Evolutionary conservation across 345 rosid genomes (phyloP), one percentile per base, ranked within the genome.

Genomic region (Populus deltoides): DNA sequence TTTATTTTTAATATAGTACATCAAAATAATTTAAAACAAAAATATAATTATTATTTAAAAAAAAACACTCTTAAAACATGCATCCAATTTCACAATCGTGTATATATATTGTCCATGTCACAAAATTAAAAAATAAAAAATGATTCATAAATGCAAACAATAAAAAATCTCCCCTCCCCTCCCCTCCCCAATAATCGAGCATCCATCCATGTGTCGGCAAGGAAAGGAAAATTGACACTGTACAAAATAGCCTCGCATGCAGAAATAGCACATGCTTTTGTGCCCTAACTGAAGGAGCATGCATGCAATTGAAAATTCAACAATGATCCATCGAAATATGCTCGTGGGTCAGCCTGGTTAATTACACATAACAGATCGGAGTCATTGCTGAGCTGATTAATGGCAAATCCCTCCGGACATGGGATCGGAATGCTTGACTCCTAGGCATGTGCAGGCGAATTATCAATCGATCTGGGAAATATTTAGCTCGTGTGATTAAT

Each of bases 251-350:
- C 66, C n/a, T 22, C 59, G 10, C 33, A 31, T 31, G 33, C 38
- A 49, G 47, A 68, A 25, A 33, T 1, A 77, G 66, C 85, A 87
- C 87, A 85, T 84, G 90, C 75, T 41, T 10, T 18, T 85, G 88
- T 77, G 79, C 70, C 83, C 81, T 66, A 59, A 72, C 57, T 4
- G 25, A 68, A 71, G 55, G 55, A 63, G 38, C 82, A 68, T 73
- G 76, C 81, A 78, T 78, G 76, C 27, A 76, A 75, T 82, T 36
- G 70, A 70, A 47, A 75, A 75, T 24, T 20, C 7, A 62, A 59
- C 45, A 59, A 17, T 15, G 27, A 38, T 31, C 1, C 31, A 77
- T 11, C 22, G 22, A 68, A 18, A 10, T 2, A 8, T 5, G 4
- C 47, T 17, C 71, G 7, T 63, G 47, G 47, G 3, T 9, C 25